These are phyloP conservation scores for Suillus weaverae DNA, from an alignment of 768 basidiomycete species.

Conservation along the genomic window DNA sequence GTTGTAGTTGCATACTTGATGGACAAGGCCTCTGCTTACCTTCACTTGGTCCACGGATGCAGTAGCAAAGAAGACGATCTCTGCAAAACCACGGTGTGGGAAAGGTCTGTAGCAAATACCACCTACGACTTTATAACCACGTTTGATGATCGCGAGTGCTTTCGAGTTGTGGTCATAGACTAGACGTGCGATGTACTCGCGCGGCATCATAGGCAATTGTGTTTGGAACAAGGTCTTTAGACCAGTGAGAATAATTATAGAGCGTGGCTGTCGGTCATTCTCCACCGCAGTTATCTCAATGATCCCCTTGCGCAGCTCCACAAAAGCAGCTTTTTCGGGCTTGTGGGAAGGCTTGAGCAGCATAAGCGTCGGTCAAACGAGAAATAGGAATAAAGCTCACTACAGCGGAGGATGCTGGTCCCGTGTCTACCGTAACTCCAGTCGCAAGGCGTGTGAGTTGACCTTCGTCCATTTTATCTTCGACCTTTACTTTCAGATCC, in stretches of 20 bases:
- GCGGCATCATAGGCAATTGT: slow-evolving; percentile 97
- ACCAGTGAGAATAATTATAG: slow-evolving; percentile 86
- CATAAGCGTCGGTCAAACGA: slow-evolving; percentile 2
- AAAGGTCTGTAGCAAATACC: slow-evolving; percentile 98
- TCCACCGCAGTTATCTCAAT: slow-evolving; percentile 84
- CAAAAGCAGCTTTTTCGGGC: slow-evolving; percentile 74
- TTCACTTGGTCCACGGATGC: slow-evolving; percentile 97
- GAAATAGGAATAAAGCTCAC: slow-evolving; percentile 36
- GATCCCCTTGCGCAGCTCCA: slow-evolving; percentile 79
- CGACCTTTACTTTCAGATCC: slow-evolving; percentile 61
- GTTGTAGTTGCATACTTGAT: background rate
- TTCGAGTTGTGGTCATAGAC: slow-evolving; percentile 94
- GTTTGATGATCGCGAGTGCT: slow-evolving; percentile 90
- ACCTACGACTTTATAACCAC: slow-evolving; percentile 93
- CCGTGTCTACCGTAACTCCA: slow-evolving; percentile 76
- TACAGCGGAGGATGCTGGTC: slow-evolving; percentile 43
- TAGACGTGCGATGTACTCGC: slow-evolving; percentile 95
- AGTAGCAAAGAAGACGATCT: slow-evolving; percentile 98
- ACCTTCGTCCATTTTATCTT: slow-evolving; percentile 78
- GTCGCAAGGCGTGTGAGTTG: slow-evolving; percentile 77
- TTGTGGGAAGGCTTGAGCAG: slow-evolving; percentile 49
- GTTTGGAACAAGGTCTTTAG: slow-evolving; percentile 96
- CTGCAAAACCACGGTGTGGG: slow-evolving; percentile 90
- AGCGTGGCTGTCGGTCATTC: slow-evolving; percentile 75
- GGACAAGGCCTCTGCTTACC: slow-evolving; percentile 44